Base-by-base conservation (phyloP, 2,329 filamentous ascomycete genomes). In the Dactylonectria estremocensis region DNA sequence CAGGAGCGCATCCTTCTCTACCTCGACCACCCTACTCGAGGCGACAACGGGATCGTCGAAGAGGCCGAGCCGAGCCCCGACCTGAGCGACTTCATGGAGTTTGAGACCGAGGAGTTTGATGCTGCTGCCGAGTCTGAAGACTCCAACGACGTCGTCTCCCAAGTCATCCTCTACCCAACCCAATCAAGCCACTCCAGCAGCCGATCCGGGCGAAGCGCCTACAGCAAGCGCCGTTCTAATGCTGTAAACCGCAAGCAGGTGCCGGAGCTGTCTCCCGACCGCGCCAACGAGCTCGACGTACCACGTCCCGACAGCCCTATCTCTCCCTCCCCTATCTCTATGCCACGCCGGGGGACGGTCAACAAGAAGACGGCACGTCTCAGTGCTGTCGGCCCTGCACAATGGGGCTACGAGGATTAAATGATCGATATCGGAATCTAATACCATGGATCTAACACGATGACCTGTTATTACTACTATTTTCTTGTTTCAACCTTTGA, bases 261-360 rank as follows among this genome's bases (percentile, higher is more conserved):
- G 16, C 49, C 31, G 28, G 45, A 49, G 4, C 62, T 55, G 28
- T 64, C 61, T 40, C 60, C 59, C n/a, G 61, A 73, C 22, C 64
- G 33, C 33, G 20, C 37, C 18, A 53, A 60, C n/a, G 77, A 73
- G 18, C 67, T 72, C 9, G 74, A 75, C n/a, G 58, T 83, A 6
- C 80, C 83, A 6, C 78, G 83, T 22, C 83, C 84, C 3, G 83
- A 86, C 57, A 83, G 81, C 64, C 80, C 80, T 33, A 79, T 83
- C 57, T 82, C 81, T 0, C 78, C 80, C 2, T 76, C 77, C 14
- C 66, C 73, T 1, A 78, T 82, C 45, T 76, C 79, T 2, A 68
- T 71, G 6, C 73, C 74, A 16, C 68, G 64, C 31, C 72, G 74
- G 50, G 68, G 69, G 10, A 75, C 77, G 22, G 69, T 77, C 54